A percentile compares a stretch with the other conserved stretches of the same genome.
phyloP scores from a whole-genome alignment of 768 basidiomycete species.

The Hericium coralloides region DNA sequence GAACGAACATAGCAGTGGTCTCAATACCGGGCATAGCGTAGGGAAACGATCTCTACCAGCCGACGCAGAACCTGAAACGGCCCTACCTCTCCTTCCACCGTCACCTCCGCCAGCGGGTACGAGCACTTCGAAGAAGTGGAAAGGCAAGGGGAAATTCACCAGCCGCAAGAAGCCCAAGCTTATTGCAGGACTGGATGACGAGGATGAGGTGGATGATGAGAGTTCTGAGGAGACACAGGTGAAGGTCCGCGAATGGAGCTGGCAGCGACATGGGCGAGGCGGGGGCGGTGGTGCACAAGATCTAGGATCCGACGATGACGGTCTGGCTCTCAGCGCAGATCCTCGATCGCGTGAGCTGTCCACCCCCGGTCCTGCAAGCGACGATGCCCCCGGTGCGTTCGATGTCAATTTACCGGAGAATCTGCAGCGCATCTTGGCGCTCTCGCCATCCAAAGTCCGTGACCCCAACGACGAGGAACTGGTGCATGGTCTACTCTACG shows the following conservation, averaged over 20 bases:
- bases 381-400: constrained; percentile 31
- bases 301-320: neutral
- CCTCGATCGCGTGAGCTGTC: constrained; percentile 4
- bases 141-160: constrained; percentile 32
- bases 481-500: constrained; percentile 53
- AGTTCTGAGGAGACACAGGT: constrained; percentile 19
- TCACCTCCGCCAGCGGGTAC: constrained; percentile 47
- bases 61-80: constrained; percentile 13
- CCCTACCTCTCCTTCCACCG: constrained; percentile 44
- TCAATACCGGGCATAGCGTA: neutral
- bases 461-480: constrained; percentile 25
- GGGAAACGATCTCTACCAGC: constrained; percentile 5
- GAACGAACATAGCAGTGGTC: no score
- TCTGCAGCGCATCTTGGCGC: constrained; percentile 53
- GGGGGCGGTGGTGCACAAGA: neutral
- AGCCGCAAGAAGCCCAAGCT: constrained; percentile 44
- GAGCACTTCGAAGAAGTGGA: constrained; percentile 12
- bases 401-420: constrained; percentile 58
- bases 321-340: constrained; percentile 4
- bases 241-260: constrained; percentile 20
- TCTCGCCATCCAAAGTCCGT: constrained; percentile 36
- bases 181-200: constrained; percentile 14
- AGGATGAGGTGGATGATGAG: constrained; percentile 17
- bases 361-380: constrained; percentile 13
- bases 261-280: constrained; percentile 8